Conservation (phyloP, 78 protist species). For the Isochrysis galbana region DNA sequence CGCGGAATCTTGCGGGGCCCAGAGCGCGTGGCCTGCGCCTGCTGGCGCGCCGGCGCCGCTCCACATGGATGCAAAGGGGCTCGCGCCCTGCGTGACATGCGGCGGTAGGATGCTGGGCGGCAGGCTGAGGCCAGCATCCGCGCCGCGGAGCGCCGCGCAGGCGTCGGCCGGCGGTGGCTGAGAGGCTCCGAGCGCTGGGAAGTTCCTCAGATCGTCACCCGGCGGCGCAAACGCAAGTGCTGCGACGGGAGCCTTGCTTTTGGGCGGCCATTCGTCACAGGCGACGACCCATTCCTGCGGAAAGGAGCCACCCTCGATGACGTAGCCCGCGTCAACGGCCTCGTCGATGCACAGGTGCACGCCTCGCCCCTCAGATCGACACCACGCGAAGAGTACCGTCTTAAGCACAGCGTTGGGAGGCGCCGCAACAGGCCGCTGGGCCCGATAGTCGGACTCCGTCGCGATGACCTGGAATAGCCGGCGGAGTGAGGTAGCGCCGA, state of each 20-base stretch:
- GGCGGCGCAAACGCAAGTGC: not conserved
- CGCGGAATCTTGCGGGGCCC: too few species aligned
- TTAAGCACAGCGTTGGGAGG: not conserved
- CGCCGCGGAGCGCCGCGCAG: too few species aligned
- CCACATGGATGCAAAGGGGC: too few species aligned
- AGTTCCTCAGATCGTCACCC: not conserved
- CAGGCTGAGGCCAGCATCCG: too few species aligned
- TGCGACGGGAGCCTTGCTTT: not conserved
- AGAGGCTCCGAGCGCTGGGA: not conserved
- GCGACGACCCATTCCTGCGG: not conserved
- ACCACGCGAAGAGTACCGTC: not conserved
- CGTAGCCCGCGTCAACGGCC: not conserved
- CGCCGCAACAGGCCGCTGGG: not conserved
- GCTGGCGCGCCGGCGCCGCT: too few species aligned
- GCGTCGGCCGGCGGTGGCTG: not conserved
- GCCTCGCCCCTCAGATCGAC: not conserved
- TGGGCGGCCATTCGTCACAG: not conserved
- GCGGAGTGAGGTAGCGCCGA: not conserved
- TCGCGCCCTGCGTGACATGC: too few species aligned
- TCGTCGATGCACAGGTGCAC: not conserved
- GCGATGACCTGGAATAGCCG: not conserved
- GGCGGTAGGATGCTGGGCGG: too few species aligned
- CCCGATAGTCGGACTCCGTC: not conserved
- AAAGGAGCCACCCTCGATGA: not conserved
- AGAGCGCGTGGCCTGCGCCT: too few species aligned